phyloP scores from a whole-genome alignment of 352 stramenopile genomes.

The Achlya hypogyna region DNA sequence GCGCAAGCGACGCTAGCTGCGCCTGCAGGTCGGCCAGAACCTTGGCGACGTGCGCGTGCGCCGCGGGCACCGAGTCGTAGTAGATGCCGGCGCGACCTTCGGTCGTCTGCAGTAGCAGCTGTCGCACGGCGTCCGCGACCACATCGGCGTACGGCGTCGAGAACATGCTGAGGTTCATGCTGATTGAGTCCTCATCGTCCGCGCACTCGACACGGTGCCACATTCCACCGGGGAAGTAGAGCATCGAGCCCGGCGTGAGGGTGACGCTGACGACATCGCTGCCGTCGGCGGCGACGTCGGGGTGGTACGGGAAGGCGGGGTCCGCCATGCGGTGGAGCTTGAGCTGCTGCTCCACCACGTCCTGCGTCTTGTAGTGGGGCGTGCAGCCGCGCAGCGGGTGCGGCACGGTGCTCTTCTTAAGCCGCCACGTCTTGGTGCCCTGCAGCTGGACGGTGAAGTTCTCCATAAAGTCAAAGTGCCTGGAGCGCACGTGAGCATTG shows the following conservation, averaged over 20 bases:
- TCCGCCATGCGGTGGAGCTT: slow-evolving; percentile 34
- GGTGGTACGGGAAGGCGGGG: not conserved
- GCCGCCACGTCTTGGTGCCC: slow-evolving; percentile 56
- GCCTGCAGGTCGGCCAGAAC: not conserved
- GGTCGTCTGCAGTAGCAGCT: slow-evolving; percentile 21
- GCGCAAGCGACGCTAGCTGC: not conserved
- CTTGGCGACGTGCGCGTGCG: not conserved
- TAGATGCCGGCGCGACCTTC: slow-evolving; percentile 6
- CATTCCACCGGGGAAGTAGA: slow-evolving; percentile 30
- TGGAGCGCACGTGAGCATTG: not conserved
- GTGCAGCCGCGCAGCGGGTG: slow-evolving; percentile 56
- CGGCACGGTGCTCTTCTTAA: slow-evolving; percentile 38
- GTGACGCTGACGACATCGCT: slow-evolving; percentile 20
- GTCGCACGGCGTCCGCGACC: slow-evolving; percentile 19
- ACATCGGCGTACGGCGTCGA: slow-evolving; percentile 25
- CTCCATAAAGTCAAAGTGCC: slow-evolving; percentile 79
- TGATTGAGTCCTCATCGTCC: slow-evolving; percentile 32
- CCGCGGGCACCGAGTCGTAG: not conserved
- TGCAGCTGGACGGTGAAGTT: slow-evolving; percentile 80
- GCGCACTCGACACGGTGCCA: slow-evolving; percentile 31
- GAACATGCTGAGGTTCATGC: slow-evolving; percentile 29
- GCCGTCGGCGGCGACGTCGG: not conserved
- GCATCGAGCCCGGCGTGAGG: slow-evolving; percentile 24
- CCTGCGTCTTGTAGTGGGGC: slow-evolving; percentile 51
- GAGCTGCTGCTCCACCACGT: slow-evolving; percentile 54